Evolutionary conservation across 1,284 basidiomycete genomes (phyloP).

Genomic region (Coniophora puteana): DNA sequence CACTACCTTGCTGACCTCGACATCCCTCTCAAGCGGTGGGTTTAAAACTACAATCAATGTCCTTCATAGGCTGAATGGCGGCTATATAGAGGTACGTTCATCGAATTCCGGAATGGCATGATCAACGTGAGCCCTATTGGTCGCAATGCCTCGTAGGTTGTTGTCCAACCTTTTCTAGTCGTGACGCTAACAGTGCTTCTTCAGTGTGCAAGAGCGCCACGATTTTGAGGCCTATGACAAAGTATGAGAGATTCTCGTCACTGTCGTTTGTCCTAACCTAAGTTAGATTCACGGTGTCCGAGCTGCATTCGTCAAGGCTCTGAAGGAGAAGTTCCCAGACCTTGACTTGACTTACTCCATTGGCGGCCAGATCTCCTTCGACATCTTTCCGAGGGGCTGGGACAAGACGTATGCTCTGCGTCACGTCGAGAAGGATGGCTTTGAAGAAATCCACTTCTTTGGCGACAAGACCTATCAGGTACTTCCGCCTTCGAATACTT

Average conservation of each 20-base stretch:
- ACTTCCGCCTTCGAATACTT: not conserved
- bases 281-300: conserved; percentile 64
- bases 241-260: conserved; percentile 33
- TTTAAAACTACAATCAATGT: too few species aligned
- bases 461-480: conserved; percentile 91
- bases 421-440: conserved; percentile 81
- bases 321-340: conserved; percentile 82
- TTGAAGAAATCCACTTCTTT: conserved; percentile 97
- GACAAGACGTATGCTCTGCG: conserved; percentile 93
- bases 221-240: conserved; percentile 82
- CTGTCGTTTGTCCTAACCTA: conserved; percentile 7
- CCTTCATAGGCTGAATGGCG: too few species aligned
- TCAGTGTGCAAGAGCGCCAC: conserved; percentile 76
- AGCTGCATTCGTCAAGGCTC: conserved; percentile 70
- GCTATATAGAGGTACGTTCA: conserved; percentile 93
- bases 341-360: conserved; percentile 91
- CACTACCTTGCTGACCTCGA: conserved; percentile 92
- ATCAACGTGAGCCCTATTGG: conserved; percentile 97
- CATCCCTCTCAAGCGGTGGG: conserved; percentile 91
- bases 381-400: conserved; percentile 93
- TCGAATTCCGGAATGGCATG: conserved; percentile 98
- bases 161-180: not conserved
- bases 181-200: not conserved
- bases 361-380: conserved; percentile 96
- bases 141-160: conserved; percentile 83